Base-by-base conservation (phyloP, 2,329 filamentous ascomycete genomes). In the Penicillium digitatum region DNA sequence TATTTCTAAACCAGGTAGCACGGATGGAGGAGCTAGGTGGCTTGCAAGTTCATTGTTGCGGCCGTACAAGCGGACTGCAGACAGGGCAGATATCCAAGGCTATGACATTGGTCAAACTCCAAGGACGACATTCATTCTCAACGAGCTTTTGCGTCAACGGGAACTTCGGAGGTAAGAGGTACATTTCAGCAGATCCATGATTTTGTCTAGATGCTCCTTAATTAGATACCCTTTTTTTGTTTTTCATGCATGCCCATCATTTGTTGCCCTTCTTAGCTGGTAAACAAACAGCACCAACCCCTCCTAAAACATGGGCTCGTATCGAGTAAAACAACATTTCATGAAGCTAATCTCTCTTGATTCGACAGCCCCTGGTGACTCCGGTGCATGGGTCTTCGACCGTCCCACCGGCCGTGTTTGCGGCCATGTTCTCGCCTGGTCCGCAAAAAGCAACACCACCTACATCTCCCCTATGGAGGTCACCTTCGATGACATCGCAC, bases 391-490 rank as follows among this genome's bases (percentile, higher is more conserved):
- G 93, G 84, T 97, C 4, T 85, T 96, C 16, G 89, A 93, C 63
- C 87, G 89, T 54, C 81, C 82, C 6, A 80, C 86, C n/a, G 90
- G 90, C 1, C 83, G 86, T 35, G 84, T 96, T 3, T 94, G 90
- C 63, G 93, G 93, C 0, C 93, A 96, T 66, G 89, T 97, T 0
- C 80, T 97, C 12, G 93, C 93, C 0, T 95, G 88, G 86, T 93
- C 88, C 63, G 83, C 86, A 59, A 84, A 86, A 58, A 93, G 89
- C 67, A 84, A 84, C 39, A 86, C 90, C 5, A 91, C 91, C 0
- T 97, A 96, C 71, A 94, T 97, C 58, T 94, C 90, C 58, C 93
- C 93, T 0, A 97, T 97, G 93, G 89, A 96, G 54, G 82, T 96
- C 2, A 76, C 96, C 12, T 79, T 97, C 11, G 83, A 87, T 27